Evolutionary conservation across 2,329 filamentous ascomycete species (phyloP), one percentile per base, ranked within the genome.

Genomic region (Epichloe amarillans): DNA sequence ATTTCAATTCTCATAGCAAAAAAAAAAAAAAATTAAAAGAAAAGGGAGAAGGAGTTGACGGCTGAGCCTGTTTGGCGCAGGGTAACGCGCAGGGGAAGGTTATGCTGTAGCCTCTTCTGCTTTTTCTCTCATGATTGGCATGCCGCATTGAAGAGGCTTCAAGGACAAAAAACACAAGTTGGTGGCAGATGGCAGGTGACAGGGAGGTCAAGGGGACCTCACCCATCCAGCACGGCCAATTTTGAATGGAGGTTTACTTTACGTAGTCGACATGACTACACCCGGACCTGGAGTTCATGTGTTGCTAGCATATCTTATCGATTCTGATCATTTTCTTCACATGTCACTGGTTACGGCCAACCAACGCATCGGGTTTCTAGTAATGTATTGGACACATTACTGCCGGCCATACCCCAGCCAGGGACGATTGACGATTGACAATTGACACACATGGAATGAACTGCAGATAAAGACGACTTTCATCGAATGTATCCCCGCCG

Each of bases 251-350:
- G n/a, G 23, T 30, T 8, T 30, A 11, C 10, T 11, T 30, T 30
- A 23, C 19, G 42, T 50, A 21, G 43, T 19, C 45, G 26, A 44
- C 15, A 26, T 39, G 35, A 19, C 33, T 37, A 37, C 41, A 21
- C 19, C 23, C 15, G 7, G 37, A 30, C 30, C 36, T 7, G 21
- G 61, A 60, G 59, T 56, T 62, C 60, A 30, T 47, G 53, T 60
- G 50, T 26, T 26, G 26, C 26, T 56, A 60, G 54, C 55, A 57
- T 54, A 48, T 55, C 55, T 47, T 40, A 8, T 15, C 10, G 26
- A 11, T 30, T 30, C 3, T 30, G 8, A 30, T 30, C 26, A 4
- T 30, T 30, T 30, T 30, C 26, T 11, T 30, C 26, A 11, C 26
- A 30, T 26, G 26, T 8, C 26, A 26, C 26, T 8, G 7, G 7